Conservation (phyloP, 257 asterid species). For the Forsythia suspensa region DNA sequence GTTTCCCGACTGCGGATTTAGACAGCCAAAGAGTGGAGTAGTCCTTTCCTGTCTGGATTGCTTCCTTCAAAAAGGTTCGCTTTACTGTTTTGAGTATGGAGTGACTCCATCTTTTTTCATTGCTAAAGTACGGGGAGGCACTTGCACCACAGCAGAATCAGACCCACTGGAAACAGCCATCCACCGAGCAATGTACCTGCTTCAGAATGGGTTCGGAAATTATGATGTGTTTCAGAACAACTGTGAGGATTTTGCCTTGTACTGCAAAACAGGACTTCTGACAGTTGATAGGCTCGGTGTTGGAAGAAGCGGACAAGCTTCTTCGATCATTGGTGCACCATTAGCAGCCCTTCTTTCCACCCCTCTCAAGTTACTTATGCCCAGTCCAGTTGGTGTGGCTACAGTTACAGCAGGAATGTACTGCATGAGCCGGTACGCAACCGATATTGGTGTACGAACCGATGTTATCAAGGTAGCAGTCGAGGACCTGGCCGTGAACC, state of each 20-base stretch:
- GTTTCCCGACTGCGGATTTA: slow-evolving; percentile 86
- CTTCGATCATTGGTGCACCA: slow-evolving; percentile 86
- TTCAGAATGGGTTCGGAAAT: slow-evolving; percentile 83
- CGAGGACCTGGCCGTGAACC: slow-evolving; percentile 74
- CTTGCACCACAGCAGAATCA: slow-evolving; percentile 84
- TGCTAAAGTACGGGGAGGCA: slow-evolving; percentile 89
- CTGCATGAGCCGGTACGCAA: slow-evolving; percentile 84
- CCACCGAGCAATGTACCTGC: slow-evolving; percentile 86
- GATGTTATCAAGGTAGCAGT: slow-evolving; percentile 83
- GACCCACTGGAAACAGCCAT: slow-evolving; percentile 58
- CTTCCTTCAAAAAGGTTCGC: slow-evolving; percentile 71
- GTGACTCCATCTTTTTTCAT: slow-evolving; percentile 70
- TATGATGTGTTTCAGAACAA: slow-evolving; percentile 83
- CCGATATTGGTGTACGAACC: slow-evolving; percentile 80
- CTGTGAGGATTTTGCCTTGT: slow-evolving; percentile 93
- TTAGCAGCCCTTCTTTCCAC: slow-evolving; percentile 86
- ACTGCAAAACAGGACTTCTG: slow-evolving; percentile 91
- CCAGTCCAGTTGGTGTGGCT: slow-evolving; percentile 81
- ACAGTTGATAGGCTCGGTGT: slow-evolving; percentile 70
- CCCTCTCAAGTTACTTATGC: slow-evolving; percentile 75
- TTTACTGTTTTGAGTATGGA: slow-evolving; percentile 70
- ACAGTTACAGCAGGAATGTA: slow-evolving; percentile 89
- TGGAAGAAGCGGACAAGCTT: slow-evolving; percentile 95
- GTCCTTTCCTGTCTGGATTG: slow-evolving; percentile 85
- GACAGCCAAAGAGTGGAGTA: slow-evolving; percentile 74